phyloP scores from a whole-genome alignment of 257 asterid species.

The Solanum megistacrolobum region DNA sequence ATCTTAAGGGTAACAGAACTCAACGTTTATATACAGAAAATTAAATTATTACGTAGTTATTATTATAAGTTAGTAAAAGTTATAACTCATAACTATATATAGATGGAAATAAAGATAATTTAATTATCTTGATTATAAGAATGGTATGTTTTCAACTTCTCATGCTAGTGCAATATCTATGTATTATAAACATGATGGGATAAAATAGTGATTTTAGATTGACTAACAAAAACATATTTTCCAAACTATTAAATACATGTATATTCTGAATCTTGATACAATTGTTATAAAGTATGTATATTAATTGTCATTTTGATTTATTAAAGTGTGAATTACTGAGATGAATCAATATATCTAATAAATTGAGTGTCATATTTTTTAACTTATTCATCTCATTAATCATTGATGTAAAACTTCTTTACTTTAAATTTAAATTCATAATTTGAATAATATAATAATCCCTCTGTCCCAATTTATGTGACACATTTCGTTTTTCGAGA shows the following conservation, averaged over 20 bases:
- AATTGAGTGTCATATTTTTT: too few species aligned
- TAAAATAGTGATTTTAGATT: neutral
- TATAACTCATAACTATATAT: neutral
- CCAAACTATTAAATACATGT: neutral
- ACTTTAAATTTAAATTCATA: neutral
- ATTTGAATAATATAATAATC: neutral
- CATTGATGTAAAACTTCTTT: neutral
- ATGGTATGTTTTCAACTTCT: neutral
- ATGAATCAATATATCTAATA: neutral
- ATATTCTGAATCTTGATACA: neutral
- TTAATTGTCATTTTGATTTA: neutral
- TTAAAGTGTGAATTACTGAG: neutral
- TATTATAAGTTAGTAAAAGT: neutral
- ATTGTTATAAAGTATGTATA: neutral
- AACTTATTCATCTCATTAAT: neutral
- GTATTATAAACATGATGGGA: neutral
- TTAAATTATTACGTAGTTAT: neutral
- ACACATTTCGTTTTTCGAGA: too few species aligned
- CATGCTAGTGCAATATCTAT: neutral
- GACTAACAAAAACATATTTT: neutral
- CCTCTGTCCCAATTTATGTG: too few species aligned
- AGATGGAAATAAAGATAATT: neutral
- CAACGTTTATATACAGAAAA: neutral
- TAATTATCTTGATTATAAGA: neutral
- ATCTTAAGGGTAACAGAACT: accelerated